Evolutionary conservation across 2,329 filamentous ascomycete species (phyloP).

Genomic region (Fonsecaea nubica): DNA sequence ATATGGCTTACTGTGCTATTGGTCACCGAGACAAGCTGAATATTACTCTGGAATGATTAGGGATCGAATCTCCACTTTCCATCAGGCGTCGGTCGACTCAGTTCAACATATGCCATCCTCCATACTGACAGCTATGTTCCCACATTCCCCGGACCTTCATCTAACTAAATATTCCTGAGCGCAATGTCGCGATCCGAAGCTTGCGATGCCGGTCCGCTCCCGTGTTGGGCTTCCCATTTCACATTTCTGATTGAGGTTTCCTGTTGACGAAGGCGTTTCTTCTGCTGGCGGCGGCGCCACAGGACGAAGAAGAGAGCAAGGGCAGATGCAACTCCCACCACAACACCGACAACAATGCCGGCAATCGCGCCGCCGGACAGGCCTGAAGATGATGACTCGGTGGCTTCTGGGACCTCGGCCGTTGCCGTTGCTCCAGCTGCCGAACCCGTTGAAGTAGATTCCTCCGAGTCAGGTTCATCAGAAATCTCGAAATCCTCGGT

Average conservation of each 20-base stretch:
- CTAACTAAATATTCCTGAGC: constrained; percentile 11
- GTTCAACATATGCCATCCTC: not conserved
- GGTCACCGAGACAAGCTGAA: not conserved
- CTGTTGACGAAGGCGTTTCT: constrained; percentile 32
- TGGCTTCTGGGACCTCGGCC: constrained; percentile 33
- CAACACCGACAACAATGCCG: constrained; percentile 46
- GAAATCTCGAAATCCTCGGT: constrained; percentile 44
- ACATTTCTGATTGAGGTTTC: constrained; percentile 29
- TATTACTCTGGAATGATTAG: not conserved
- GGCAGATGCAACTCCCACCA: constrained; percentile 26
- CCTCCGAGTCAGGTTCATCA: constrained; percentile 19
- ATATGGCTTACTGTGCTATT: no score
- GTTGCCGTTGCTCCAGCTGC: constrained; percentile 41
- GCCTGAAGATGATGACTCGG: constrained; percentile 37
- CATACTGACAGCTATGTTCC: not conserved
- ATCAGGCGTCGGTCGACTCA: not conserved
- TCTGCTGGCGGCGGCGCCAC: constrained; percentile 31
- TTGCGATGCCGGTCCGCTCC: constrained; percentile 7
- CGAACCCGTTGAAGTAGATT: constrained; percentile 14
- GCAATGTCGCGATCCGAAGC: constrained; percentile 8
- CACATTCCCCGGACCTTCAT: not conserved
- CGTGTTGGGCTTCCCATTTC: constrained; percentile 32
- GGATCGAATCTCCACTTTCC: not conserved
- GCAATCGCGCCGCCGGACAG: constrained; percentile 53
- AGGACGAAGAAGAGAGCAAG: constrained; percentile 24